Conservation (phyloP, 2,329 filamentous ascomycete genomes). For the Emmonsiellopsis sp. region DNA sequence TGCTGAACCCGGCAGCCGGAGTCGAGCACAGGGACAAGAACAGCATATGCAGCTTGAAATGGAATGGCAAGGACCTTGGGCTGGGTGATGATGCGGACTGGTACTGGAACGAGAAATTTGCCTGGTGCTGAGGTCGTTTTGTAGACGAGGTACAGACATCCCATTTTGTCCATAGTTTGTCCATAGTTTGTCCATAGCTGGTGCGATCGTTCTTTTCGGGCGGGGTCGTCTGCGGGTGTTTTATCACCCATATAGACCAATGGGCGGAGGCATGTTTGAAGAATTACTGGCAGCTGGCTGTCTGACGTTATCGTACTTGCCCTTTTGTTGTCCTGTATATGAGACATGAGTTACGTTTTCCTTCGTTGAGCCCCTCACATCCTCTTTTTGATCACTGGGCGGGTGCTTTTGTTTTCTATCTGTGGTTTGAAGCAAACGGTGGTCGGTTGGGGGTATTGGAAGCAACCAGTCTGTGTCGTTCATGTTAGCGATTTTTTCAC, state of each 20-base stretch:
- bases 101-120: slow-evolving; percentile 41
- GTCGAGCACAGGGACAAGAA: slow-evolving; percentile 38
- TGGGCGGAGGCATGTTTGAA: background rate
- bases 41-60: slow-evolving; percentile 39
- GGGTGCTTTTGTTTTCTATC: slow-evolving; percentile 4
- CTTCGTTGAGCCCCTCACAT: background rate
- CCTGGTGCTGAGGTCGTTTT: slow-evolving; percentile 33
- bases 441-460: slow-evolving; percentile 26
- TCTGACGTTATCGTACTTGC: background rate
- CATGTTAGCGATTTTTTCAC: slow-evolving; percentile 1
- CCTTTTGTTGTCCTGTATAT: background rate
- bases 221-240: no score
- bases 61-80: slow-evolving; percentile 33
- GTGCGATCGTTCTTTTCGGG: no score
- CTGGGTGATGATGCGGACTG: slow-evolving; percentile 35
- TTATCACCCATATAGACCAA: background rate
- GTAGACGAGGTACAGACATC: background rate
- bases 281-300: background rate
- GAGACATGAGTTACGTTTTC: background rate
- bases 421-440: slow-evolving; percentile 26
- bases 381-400: slow-evolving; percentile 18
- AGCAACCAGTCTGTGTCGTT: slow-evolving; percentile 21
- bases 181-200: background rate
- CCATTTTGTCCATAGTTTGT: background rate
- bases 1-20: slow-evolving; percentile 28